Base-by-base conservation (phyloP, 2,329 filamentous ascomycete species). In the Aspergillus ruber region DNA sequence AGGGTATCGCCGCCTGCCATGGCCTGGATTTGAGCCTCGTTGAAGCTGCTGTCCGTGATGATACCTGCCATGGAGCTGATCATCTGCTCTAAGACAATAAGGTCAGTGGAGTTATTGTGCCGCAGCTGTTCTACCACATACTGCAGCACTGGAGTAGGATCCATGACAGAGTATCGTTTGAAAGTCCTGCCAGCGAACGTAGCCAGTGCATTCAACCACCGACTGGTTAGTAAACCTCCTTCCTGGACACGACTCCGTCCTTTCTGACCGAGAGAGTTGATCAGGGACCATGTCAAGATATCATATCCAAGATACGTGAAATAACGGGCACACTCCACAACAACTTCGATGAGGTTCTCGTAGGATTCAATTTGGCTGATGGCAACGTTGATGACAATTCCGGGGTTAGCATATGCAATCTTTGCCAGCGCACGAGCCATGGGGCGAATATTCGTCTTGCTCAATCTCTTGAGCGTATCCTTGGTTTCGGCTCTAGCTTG, bases 41-140 rank as follows among this genome's bases (percentile, higher is more conserved):
- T 96, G 61, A 95, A 91, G 61, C 90, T 88, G 45, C 84, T 80
- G 50, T 91, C 85, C 3, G 90, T 84, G 10, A 91, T 84, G 50
- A 98, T 90, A 41, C 94, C 94, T 15, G 88, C 89, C 93, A 98
- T 97, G 2, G 87, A 88, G 32, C 83, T 83, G 44, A 97, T 86
- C 50, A 98, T 80, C 61, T 97, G 89, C 62, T 93, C 87, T 38
- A 98, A 74, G 50, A 98, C 88, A 53, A 95, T 88, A 29, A 98
- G 76, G 65, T 97, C 90, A 8, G 88, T 94, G 0, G 90, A 86
- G 57, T 95, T 94, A 53, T 90, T 86, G 43, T 79, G 79, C 43
- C 83, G 80, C 4, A 98, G 79, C 64, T 96, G 90, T 51, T 88
- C 79, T 42, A 88, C 85, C 54, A 97, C 87, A 64, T 96, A 97